These are phyloP conservation scores for Penicillium sclerotiorum DNA, from an alignment of 2,329 filamentous ascomycete species.

Conservation along the genomic window DNA sequence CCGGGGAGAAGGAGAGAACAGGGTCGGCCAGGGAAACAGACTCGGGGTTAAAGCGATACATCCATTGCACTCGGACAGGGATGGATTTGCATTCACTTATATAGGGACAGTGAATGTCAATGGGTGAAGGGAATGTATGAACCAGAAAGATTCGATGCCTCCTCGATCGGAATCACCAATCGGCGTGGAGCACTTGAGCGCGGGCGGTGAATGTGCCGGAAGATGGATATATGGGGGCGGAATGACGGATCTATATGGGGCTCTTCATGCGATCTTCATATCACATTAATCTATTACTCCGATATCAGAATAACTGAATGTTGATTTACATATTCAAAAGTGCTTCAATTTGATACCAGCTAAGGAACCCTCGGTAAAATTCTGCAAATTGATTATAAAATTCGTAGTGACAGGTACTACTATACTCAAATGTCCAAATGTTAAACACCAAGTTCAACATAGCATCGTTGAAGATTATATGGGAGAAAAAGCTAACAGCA, in stretches of 20 bases:
- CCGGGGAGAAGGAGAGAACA: slow-evolving; percentile 13
- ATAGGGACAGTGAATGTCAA: slow-evolving; percentile 3
- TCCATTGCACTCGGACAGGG: slow-evolving; percentile 17
- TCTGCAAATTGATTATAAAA: neutral
- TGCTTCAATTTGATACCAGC: too few relatives aligned
- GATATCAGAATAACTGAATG: too few relatives aligned
- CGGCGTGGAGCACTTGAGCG: slow-evolving; percentile 9
- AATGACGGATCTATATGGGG: too few relatives aligned
- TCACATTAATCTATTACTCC: too few relatives aligned
- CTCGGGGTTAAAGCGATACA: slow-evolving; percentile 11
- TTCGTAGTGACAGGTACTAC: neutral
- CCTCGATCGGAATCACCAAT: slow-evolving; percentile 15
- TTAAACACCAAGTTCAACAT: neutral
- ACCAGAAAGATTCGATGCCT: slow-evolving; percentile 1
- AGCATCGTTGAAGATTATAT: too few relatives aligned
- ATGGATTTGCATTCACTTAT: neutral
- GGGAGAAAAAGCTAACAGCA: too few relatives aligned
- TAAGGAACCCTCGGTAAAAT: too few relatives aligned
- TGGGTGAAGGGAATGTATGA: neutral
- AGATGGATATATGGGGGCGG: neutral
- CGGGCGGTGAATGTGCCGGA: slow-evolving; percentile 9
- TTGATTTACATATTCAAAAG: too few relatives aligned
- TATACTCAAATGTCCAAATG: neutral
- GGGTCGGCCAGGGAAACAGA: slow-evolving; percentile 14
- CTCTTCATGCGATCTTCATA: too few relatives aligned